phyloP scores from a whole-genome alignment of 2,329 filamentous ascomycete species.

The Malbranchea cinnamomea region DNA sequence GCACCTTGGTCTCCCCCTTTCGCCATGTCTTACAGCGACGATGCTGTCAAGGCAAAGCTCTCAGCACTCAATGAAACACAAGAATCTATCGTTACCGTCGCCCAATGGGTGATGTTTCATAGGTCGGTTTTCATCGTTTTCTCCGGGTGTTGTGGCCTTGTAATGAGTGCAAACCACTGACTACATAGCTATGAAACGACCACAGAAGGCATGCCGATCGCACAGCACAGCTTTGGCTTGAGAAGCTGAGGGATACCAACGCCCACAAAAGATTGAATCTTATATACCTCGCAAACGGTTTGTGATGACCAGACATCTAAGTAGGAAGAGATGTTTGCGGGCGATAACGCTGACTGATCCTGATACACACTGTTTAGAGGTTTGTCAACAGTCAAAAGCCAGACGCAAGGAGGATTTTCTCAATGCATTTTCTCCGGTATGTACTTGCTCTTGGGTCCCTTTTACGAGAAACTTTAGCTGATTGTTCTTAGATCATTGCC shows the following conservation, averaged over 20 bases:
- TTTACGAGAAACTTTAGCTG: too few species aligned
- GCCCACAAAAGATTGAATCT: conserved; percentile 77
- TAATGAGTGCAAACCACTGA: too few species aligned
- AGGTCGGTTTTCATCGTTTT: conserved; percentile 41
- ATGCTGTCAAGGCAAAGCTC: conserved; percentile 86
- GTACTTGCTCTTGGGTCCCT: conserved; percentile 9
- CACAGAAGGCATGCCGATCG: conserved; percentile 76
- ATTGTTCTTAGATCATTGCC: conserved; percentile 49
- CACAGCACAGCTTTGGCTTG: conserved; percentile 82
- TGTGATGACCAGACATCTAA: conserved; percentile 17
- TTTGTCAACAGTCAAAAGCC: conserved; percentile 89
- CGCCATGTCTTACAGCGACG: conserved; percentile 85
- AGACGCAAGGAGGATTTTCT: conserved; percentile 87
- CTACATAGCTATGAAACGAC: conserved; percentile 8
- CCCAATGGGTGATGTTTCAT: conserved; percentile 99
- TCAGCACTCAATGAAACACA: conserved; percentile 93
- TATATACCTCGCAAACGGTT: conserved; percentile 91
- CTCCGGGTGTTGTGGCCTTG: conserved; percentile 9
- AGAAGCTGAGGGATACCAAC: conserved; percentile 73
- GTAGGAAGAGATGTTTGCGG: conserved; percentile 10
- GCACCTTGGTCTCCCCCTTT: too few species aligned
- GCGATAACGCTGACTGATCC: conserved; percentile 4
- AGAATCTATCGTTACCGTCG: conserved; percentile 88
- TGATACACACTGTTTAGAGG: too few species aligned
- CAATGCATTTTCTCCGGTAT: conserved; percentile 66